Evolutionary conservation across 495 filamentous ascomycete species (phyloP).

Genomic region (Penicillium salamii): DNA sequence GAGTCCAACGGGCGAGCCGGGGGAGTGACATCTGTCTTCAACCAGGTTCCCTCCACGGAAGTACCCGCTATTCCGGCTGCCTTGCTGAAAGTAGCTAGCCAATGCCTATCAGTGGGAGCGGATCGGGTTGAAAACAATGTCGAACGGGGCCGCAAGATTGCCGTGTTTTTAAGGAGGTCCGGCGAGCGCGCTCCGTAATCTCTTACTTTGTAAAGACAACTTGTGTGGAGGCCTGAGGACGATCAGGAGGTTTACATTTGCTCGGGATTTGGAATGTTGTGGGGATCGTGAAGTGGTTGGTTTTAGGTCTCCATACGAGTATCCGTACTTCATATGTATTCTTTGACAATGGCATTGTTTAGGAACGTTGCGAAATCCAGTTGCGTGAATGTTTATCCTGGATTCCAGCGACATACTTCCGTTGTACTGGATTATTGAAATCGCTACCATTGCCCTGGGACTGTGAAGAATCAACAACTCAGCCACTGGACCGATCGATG

Average conservation of each 20-base stretch:
- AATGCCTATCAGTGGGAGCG: constrained; percentile 3
- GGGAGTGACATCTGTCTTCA: constrained; percentile 1
- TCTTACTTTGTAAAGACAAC: background rate
- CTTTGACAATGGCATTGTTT: background rate
- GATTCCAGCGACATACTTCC: no score
- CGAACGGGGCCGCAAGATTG: background rate
- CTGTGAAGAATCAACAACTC: background rate
- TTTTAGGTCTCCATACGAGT: no score
- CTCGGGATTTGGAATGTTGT: constrained; percentile 1
- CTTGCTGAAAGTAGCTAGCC: constrained; percentile 14
- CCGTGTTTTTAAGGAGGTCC: background rate
- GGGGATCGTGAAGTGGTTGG: background rate
- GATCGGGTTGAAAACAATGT: background rate
- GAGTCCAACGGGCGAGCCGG: background rate
- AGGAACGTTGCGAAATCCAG: no score
- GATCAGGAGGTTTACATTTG: constrained; percentile 5
- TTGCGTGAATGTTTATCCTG: no score
- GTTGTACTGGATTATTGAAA: background rate
- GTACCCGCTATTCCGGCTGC: constrained; percentile 18
- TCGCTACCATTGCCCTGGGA: background rate
- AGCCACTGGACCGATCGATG: background rate
- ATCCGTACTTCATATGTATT: no score
- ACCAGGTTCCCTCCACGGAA: constrained; percentile 9
- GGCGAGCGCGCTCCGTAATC: background rate
- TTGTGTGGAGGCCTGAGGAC: background rate